phyloP scores from a whole-genome alignment of 2,329 filamentous ascomycete genomes.

The Xylaria sp. region DNA sequence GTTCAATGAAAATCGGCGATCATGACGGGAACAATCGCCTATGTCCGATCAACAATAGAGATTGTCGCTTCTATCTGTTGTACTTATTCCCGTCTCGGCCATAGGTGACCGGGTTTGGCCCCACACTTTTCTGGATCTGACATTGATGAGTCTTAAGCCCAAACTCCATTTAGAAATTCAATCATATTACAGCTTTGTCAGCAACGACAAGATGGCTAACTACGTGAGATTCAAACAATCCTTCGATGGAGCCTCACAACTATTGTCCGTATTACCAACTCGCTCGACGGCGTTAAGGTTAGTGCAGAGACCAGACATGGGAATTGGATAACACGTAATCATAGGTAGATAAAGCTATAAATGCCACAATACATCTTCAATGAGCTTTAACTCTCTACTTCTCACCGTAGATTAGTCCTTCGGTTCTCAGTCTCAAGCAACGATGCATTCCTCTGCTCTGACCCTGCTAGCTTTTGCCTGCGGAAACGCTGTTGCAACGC shows the following conservation, averaged over 20 bases:
- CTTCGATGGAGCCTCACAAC: background rate
- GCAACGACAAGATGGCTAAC: background rate
- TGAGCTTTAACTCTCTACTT: background rate
- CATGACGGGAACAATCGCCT: background rate
- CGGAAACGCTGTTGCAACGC: constrained; percentile 2
- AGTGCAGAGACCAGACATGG: background rate
- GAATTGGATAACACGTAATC: background rate
- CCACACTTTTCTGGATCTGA: background rate
- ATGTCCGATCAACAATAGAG: background rate
- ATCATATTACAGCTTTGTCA: background rate
- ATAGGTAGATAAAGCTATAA: background rate
- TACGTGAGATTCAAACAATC: background rate
- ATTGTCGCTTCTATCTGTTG: background rate
- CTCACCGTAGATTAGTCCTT: background rate
- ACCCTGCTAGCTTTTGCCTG: constrained; percentile 22
- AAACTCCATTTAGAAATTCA: background rate
- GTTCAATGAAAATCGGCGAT: background rate
- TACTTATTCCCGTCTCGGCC: background rate
- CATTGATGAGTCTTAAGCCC: background rate
- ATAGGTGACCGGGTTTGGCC: background rate
- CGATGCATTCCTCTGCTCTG: constrained; percentile 20
- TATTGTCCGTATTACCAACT: background rate
- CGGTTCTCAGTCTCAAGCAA: background rate
- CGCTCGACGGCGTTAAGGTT: background rate
- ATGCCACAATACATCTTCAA: background rate